Percentiles rank a stretch among this genome's conserved stretches.
Evolutionary conservation across 768 basidiomycete species (phyloP).

Genomic region (Peribolospora kevripleyi): DNA sequence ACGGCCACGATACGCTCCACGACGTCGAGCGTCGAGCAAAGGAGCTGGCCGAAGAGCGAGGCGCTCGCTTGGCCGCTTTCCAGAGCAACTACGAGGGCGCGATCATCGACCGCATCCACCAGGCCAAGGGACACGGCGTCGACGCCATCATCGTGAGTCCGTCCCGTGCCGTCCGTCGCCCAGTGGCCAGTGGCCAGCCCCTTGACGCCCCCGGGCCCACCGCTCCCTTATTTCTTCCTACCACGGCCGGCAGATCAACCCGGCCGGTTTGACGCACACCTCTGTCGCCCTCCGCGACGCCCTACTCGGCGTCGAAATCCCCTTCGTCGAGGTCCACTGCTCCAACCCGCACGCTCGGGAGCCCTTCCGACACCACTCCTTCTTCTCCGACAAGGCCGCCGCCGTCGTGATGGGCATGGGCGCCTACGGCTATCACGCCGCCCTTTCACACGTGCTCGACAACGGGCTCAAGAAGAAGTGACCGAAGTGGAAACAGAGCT

Average conservation of each 20-base stretch:
- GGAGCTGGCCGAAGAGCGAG: slow-evolving; percentile 14
- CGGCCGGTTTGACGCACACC: slow-evolving; percentile 7
- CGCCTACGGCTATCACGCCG: background rate
- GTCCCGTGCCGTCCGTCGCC: background rate
- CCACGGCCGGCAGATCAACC: too few relatives aligned
- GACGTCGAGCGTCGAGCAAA: slow-evolving; percentile 11
- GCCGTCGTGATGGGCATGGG: slow-evolving; percentile 6
- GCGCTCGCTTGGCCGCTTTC: slow-evolving; percentile 9
- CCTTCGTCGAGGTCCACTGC: slow-evolving; percentile 15
- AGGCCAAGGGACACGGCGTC: slow-evolving; percentile 11
- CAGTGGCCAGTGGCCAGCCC: too few relatives aligned
- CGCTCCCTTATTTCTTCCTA: too few relatives aligned
- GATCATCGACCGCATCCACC: slow-evolving; percentile 14
- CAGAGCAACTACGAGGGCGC: slow-evolving; percentile 15
- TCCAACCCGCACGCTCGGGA: slow-evolving; percentile 14
- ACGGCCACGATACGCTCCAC: slow-evolving; percentile 12
- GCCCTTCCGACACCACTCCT: slow-evolving; percentile 13
- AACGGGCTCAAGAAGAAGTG: too few relatives aligned
- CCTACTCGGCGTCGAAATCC: slow-evolving; percentile 10
- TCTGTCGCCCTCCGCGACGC: slow-evolving; percentile 14
- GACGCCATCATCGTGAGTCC: slow-evolving; percentile 14
- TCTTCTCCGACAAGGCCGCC: slow-evolving; percentile 13
- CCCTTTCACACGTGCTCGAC: too few relatives aligned
- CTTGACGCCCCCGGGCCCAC: too few relatives aligned
- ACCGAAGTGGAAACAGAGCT: too few relatives aligned